phyloP scores from a whole-genome alignment of 495 filamentous ascomycete species.

The Talaromyces stipitatus region DNA sequence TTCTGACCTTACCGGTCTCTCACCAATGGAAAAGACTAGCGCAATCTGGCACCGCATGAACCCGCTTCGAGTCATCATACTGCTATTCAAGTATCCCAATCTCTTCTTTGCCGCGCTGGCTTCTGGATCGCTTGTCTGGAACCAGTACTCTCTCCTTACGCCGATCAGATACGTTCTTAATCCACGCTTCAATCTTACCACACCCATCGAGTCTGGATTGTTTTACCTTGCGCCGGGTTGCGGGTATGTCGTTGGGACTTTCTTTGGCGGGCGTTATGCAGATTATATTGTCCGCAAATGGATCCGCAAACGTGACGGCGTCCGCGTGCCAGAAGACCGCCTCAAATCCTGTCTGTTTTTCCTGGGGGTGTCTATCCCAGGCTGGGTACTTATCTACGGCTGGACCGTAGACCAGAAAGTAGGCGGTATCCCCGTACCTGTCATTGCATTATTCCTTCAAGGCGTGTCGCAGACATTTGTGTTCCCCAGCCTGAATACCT shows the following conservation, averaged over 20 bases:
- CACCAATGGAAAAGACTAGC: constrained; percentile 34
- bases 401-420: constrained; percentile 61
- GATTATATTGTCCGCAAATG: constrained; percentile 58
- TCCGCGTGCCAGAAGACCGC: constrained; percentile 62
- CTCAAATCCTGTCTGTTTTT: constrained; percentile 54
- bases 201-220: constrained; percentile 57
- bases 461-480: constrained; percentile 65
- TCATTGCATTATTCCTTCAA: constrained; percentile 63
- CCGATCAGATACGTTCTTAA: constrained; percentile 70
- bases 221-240: constrained; percentile 70
- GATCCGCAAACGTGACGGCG: constrained; percentile 46
- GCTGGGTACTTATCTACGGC: constrained; percentile 62
- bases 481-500: constrained; percentile 65
- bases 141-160: constrained; percentile 65
- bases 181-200: constrained; percentile 59
- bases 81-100: constrained; percentile 55
- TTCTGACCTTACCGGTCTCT: constrained; percentile 44
- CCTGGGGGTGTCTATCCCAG: constrained; percentile 53
- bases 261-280: constrained; percentile 64
- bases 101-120: constrained; percentile 54
- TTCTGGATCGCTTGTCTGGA: constrained; percentile 58
- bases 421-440: constrained; percentile 60
- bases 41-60: constrained; percentile 54
- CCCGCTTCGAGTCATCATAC: constrained; percentile 49
- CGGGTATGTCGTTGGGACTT: constrained; percentile 63